These are phyloP conservation scores for Sungouiozyma ichnusensis DNA, from an alignment of 805 yeast species.

Conservation along the genomic window DNA sequence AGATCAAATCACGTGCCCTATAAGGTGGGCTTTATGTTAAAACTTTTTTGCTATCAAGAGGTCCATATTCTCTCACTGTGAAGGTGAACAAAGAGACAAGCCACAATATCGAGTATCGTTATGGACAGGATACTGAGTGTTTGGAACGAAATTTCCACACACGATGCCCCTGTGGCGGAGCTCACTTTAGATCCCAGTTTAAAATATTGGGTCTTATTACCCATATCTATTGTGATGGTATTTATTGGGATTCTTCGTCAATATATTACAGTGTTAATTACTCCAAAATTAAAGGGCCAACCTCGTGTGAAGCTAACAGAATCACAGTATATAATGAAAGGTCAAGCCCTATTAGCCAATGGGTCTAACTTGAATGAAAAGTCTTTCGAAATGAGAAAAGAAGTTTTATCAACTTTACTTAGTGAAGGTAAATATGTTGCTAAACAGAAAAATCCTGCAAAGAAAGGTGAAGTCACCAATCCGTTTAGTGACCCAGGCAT, in stretches of 20 bases:
- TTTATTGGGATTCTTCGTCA: conserved; percentile 73
- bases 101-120: background rate
- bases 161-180: conserved; percentile 35
- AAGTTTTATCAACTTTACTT: conserved; percentile 37
- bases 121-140: conserved; percentile 7
- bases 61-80: too few species aligned
- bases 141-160: conserved; percentile 11
- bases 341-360: conserved; percentile 47
- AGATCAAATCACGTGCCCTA: background rate
- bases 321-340: conserved; percentile 51
- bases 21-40: too few species aligned
- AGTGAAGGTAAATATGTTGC: conserved; percentile 47
- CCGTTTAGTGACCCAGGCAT: conserved; percentile 64
- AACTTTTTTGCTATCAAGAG: too few species aligned
- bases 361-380: conserved; percentile 39
- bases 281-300: conserved; percentile 46
- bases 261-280: conserved; percentile 50
- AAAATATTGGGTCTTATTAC: conserved; percentile 82
- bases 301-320: conserved; percentile 46
- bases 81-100: too few species aligned
- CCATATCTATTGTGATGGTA: conserved; percentile 84
- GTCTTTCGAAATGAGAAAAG: conserved; percentile 46
- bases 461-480: conserved; percentile 35
- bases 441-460: conserved; percentile 27
- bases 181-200: conserved; percentile 68